Conservation (phyloP, 257 asterid genomes). For the Solanum chiquidenum region DNA sequence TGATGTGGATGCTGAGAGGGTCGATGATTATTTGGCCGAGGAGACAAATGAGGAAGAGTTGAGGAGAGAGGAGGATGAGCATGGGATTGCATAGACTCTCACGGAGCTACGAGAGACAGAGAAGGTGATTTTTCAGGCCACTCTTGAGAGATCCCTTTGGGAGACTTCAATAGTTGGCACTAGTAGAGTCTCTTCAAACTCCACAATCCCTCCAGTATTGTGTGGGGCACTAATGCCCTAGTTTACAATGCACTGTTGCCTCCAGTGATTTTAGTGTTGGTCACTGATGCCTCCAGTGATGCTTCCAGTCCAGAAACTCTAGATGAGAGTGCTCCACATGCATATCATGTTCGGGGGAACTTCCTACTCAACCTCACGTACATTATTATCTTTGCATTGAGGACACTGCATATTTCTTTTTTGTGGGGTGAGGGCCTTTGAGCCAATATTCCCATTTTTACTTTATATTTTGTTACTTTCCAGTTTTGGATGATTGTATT, state of each 20-base stretch:
- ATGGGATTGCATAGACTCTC: not conserved
- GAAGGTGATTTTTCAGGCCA: not conserved
- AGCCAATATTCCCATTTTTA: not conserved
- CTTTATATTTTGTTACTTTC: not conserved
- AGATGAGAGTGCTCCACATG: not conserved
- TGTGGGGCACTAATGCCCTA: not conserved
- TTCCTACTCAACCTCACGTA: too few relatives aligned
- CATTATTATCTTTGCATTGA: too few relatives aligned
- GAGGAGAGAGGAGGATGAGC: not conserved
- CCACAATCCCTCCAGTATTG: not conserved
- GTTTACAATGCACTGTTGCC: not conserved
- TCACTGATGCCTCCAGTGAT: not conserved
- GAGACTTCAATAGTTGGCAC: not conserved
- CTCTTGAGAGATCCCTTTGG: not conserved
- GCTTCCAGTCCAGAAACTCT: not conserved
- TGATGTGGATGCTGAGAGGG: not conserved
- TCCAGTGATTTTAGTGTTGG: not conserved
- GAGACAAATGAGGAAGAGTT: not conserved
- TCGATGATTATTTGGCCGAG: not conserved
- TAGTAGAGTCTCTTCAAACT: not conserved
- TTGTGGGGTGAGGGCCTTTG: not conserved
- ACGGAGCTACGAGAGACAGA: accelerated
- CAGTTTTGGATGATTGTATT: too few relatives aligned
- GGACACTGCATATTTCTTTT: too few relatives aligned
- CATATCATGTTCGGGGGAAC: not conserved